A percentile compares a stretch with the other conserved stretches of the same genome.
These are phyloP conservation scores for Eucommia ulmoides DNA, from an alignment of 257 asterid species.

Conservation along the genomic window DNA sequence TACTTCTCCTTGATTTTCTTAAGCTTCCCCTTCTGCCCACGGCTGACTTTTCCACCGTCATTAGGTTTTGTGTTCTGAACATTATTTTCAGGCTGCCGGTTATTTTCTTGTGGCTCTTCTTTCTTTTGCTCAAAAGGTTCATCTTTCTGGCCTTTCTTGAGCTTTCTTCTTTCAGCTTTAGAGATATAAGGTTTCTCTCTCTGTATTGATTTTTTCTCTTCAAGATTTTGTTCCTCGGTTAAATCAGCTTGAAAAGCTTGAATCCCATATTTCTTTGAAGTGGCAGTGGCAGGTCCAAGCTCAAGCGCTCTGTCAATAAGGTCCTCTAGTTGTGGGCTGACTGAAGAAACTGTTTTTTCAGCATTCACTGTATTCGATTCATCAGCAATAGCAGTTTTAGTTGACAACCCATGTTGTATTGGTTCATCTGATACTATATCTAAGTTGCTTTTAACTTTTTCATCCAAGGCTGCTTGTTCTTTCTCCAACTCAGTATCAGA, in stretches of 20 bases:
- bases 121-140: conserved; percentile 23
- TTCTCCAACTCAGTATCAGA: conserved; percentile 63
- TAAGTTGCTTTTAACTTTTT: conserved; percentile 17
- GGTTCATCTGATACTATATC: conserved; percentile 22
- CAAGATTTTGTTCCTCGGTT: conserved; percentile 24
- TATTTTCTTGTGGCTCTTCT: conserved; percentile 22
- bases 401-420: no score
- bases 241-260: conserved; percentile 33
- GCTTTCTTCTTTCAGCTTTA: conserved; percentile 89
- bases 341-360: conserved; percentile 21
- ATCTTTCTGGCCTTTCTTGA: conserved; percentile 73
- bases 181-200: conserved; percentile 81
- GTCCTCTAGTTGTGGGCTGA: conserved; percentile 64
- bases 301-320: conserved; percentile 89
- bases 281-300: conserved; percentile 67
- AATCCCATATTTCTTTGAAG: conserved; percentile 48
- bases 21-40: conserved; percentile 87
- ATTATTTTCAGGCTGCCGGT: conserved; percentile 24
- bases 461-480: conserved; percentile 41
- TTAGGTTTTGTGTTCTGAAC: conserved; percentile 25
- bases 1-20: conserved; percentile 96
- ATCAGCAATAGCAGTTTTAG: no score
- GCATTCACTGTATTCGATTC: conserved; percentile 5
- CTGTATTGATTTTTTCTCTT: conserved; percentile 24
- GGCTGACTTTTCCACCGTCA: conserved; percentile 46